Evolutionary conservation across 805 yeast species (phyloP), one percentile per base, ranked within the genome.

Genomic region (Candida sithepensis): DNA sequence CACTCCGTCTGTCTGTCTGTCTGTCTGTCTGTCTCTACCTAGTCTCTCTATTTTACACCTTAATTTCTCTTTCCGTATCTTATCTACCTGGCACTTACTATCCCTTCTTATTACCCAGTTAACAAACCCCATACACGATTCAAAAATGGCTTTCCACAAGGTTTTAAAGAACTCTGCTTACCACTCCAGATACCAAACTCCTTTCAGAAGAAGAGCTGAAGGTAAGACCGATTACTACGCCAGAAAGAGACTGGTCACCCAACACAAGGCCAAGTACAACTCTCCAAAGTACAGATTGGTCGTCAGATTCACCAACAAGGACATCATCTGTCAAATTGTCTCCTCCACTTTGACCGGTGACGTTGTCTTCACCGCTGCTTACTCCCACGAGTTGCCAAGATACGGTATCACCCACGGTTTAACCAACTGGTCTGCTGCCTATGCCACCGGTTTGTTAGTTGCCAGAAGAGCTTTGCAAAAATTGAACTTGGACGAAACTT

Each of bases 161-260:
- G 67, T 72, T 61, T 67, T 75, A 63, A 89, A 90, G 84, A 77
- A 81, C 72, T 84, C 96, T 70, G 92, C 97, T 64, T 94, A 94
- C 92, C 88, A 83, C 83, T 90, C 97, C 72, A 91, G 99, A 77
- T 94, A 84, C 96, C 99, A 94, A 83, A 94, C 99, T 75, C 97
- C 98, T 63, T 94, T 91, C 96, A 90, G 99, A 79, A 91, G 99
- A 85, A 88, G 99, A 87, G 88, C 96, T 75, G 97, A 94, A 81
- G 99, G 99, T 81, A 94, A 94, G 85, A 94, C 99, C 73, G 99
- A 94, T 77, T 94, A 91, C 96, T 94, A 91, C 85, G 97, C 94
- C 77, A 91, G 99, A 85, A 94, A 94, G 96, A 90, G 98, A 82
- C 82, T 94, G 72, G 94, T 94, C 70, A 82, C 97, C 69, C 99